Conservation (phyloP, 257 asterid species). For the Nicotiana attenuata region DNA sequence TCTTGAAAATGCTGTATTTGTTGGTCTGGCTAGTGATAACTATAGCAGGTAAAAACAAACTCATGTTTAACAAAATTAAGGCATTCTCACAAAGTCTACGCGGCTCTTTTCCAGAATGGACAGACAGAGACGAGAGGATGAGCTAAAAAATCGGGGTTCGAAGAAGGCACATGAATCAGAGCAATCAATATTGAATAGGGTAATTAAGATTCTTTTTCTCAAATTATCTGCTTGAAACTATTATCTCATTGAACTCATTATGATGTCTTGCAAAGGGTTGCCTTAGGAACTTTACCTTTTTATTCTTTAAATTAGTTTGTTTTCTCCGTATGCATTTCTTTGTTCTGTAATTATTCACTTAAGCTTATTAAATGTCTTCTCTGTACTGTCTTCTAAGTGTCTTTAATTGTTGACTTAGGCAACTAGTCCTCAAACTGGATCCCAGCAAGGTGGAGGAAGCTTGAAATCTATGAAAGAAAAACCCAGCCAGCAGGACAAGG, state of each 20-base stretch:
- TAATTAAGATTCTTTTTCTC: constrained; percentile 13
- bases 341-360: not conserved
- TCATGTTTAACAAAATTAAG: not conserved
- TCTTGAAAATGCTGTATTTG: not conserved
- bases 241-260: not conserved
- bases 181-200: constrained; percentile 76
- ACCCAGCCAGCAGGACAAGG: constrained; percentile 66
- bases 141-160: constrained; percentile 75
- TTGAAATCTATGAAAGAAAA: constrained; percentile 83
- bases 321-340: not conserved
- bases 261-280: not conserved
- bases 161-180: constrained; percentile 78
- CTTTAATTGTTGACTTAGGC: constrained; percentile 43
- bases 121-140: constrained; percentile 94
- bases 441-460: constrained; percentile 78
- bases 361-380: not conserved
- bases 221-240: not conserved
- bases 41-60: not conserved
- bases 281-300: not conserved
- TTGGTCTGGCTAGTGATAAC: not conserved
- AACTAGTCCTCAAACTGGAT: constrained; percentile 88
- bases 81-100: not conserved
- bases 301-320: not conserved
- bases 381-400: constrained; percentile 14
- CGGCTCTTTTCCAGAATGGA: constrained; percentile 61